phyloP scores from a whole-genome alignment of 148 eudicot genomes.

The Camellia japonica region DNA sequence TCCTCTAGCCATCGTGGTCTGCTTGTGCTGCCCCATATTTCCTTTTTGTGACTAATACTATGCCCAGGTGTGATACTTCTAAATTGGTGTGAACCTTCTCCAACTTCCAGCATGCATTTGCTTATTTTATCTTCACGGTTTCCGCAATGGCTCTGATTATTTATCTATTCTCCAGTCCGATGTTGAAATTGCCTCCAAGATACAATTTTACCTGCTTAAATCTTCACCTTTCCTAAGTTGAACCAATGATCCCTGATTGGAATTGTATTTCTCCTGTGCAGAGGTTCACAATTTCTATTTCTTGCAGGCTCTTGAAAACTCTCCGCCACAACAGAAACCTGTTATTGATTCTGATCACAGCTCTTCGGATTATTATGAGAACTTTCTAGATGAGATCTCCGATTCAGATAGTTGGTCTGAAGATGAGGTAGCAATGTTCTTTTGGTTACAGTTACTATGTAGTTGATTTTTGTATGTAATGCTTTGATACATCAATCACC shows the following conservation, averaged over 20 bases:
- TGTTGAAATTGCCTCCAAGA: not conserved
- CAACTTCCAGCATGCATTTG: not conserved
- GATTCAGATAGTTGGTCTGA: constrained; percentile 56
- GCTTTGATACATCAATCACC: not conserved
- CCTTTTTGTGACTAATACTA: not conserved
- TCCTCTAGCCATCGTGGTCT: too few species aligned
- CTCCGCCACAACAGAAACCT: constrained; percentile 29
- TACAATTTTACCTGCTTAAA: not conserved
- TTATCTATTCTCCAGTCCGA: not conserved
- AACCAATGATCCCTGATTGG: not conserved
- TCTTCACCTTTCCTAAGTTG: constrained; percentile 4
- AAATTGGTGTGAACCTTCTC: not conserved
- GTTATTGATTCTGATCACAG: constrained; percentile 35
- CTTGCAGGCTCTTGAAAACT: constrained; percentile 48
- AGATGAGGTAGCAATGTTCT: constrained; percentile 37
- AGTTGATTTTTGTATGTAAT: constrained; percentile 4
- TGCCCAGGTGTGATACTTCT: not conserved
- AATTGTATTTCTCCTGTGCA: not conserved
- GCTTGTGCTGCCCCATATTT: too few species aligned
- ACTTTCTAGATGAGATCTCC: constrained; percentile 38
- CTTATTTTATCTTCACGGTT: not conserved
- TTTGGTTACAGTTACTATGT: not conserved
- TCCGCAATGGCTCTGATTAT: not conserved
- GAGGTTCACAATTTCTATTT: not conserved
- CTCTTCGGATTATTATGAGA: constrained; percentile 72